A percentile compares a stretch with the other conserved stretches of the same genome.
Conservation (phyloP, 1,139 yeast species). For the Yamadazyma sp. region DNA sequence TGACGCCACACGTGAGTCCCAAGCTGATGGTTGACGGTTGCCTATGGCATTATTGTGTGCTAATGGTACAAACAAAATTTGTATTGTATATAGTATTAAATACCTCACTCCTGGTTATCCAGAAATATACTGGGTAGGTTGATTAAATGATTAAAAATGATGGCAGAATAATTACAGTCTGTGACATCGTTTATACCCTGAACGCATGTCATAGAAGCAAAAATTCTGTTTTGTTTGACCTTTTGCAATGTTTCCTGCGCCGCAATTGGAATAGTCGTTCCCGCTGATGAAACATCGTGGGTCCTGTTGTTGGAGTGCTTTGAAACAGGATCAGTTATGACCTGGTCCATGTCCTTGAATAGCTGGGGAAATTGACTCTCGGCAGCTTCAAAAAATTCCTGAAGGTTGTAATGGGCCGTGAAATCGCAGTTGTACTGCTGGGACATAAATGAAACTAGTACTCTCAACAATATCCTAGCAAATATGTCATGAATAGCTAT, state of each 20-base stretch:
- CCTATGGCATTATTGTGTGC: no score
- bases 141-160: background rate
- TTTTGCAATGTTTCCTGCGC: background rate
- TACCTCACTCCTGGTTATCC: no score
- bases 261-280: background rate
- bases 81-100: no score
- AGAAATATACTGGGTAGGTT: background rate
- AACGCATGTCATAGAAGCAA: background rate
- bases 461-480: constrained; percentile 20
- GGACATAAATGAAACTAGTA: constrained; percentile 18
- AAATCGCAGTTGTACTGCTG: constrained; percentile 14
- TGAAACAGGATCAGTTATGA: no score
- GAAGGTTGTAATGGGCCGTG: constrained; percentile 16
- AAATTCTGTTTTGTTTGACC: background rate
- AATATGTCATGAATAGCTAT: constrained; percentile 17
- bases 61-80: no score
- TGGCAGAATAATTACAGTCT: background rate
- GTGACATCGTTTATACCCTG: background rate
- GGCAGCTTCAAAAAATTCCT: constrained; percentile 18
- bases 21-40: no score
- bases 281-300: background rate
- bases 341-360: constrained; percentile 11
- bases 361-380: constrained; percentile 22
- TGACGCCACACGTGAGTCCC: no score
- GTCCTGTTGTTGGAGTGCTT: no score